Percentiles rank a stretch among this genome's conserved stretches.
Conservation (phyloP, 1,139 yeast genomes). For the Hyphopichia khmerensis region DNA sequence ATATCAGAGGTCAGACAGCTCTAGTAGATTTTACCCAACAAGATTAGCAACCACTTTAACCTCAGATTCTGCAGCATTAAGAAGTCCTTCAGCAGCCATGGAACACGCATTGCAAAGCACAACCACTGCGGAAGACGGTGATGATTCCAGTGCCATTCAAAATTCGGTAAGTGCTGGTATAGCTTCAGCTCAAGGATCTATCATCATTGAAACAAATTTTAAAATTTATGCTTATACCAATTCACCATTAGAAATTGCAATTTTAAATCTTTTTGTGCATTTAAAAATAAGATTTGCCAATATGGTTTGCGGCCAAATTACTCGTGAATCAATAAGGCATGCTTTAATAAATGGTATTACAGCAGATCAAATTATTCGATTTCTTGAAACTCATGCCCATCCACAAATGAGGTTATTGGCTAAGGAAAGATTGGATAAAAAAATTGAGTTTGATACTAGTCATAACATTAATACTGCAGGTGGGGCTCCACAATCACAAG, state of each 20-base stretch:
- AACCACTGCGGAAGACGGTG: conserved; percentile 19
- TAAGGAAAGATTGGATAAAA: conserved; percentile 64
- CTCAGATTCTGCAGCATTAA: conserved; percentile 71
- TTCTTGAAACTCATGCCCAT: conserved; percentile 90
- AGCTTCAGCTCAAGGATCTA: conserved; percentile 52
- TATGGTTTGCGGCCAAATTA: conserved; percentile 90
- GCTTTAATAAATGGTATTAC: conserved; percentile 90
- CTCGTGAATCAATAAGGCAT: conserved; percentile 84
- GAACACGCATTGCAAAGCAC: conserved; percentile 51
- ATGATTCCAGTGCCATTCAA: conserved; percentile 2
- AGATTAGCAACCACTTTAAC: conserved; percentile 88
- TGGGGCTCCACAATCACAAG: conserved; percentile 38
- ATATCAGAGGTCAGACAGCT: conserved; percentile 64
- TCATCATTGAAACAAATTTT: conserved; percentile 91
- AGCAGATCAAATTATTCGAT: conserved; percentile 89
- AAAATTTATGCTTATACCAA: conserved; percentile 91
- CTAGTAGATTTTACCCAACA: conserved; percentile 82
- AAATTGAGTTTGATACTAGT: conserved; percentile 62
- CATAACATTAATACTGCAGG: conserved; percentile 53
- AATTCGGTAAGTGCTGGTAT: conserved; percentile 14
- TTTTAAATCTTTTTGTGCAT: conserved; percentile 82
- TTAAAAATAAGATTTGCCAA: conserved; percentile 82
- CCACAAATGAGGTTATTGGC: conserved; percentile 82
- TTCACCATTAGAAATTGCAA: conserved; percentile 93
- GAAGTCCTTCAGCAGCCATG: conserved; percentile 69